These are phyloP conservation scores for Pythium brachiatum DNA, from an alignment of 352 stramenopile species.

Conservation along the genomic window DNA sequence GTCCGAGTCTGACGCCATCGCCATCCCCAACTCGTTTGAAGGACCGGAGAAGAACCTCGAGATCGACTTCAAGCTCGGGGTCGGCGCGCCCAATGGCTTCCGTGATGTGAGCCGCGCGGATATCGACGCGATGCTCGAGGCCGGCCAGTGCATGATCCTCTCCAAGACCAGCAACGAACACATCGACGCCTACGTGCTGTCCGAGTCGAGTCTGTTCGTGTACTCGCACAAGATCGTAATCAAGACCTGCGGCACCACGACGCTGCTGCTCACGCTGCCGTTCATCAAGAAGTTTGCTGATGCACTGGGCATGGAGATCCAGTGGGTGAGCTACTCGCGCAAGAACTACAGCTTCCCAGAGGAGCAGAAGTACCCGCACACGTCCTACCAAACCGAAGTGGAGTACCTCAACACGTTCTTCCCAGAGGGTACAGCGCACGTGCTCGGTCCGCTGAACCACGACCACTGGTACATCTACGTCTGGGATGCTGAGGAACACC, in stretches of 20 bases:
- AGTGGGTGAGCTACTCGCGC: conserved; percentile 98
- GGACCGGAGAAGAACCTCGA: conserved; percentile 98
- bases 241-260: conserved; percentile 99
- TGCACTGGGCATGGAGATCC: conserved; percentile 92
- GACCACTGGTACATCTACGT: conserved; percentile 99
- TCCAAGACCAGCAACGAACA: conserved; percentile 95
- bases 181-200: conserved; percentile 94
- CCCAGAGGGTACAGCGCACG: conserved; percentile 78
- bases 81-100: conserved; percentile 80
- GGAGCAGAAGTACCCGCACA: conserved; percentile 97
- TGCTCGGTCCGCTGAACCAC: conserved; percentile 93
- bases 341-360: conserved; percentile 99
- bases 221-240: conserved; percentile 98
- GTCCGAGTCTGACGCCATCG: conserved; percentile 56
- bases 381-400: conserved; percentile 95
- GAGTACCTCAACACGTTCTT: conserved; percentile 93
- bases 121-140: conserved; percentile 93
- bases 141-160: conserved; percentile 97
- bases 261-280: conserved; percentile 92
- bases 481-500: conserved; percentile 89
- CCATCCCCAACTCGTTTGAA: conserved; percentile 92
- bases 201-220: conserved; percentile 98
- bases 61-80: conserved; percentile 88
- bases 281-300: conserved; percentile 83
- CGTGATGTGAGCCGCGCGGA: conserved; percentile 86